Evolutionary conservation across 2,329 filamentous ascomycete genomes (phyloP).

Genomic region (Xylariaceae sp.): DNA sequence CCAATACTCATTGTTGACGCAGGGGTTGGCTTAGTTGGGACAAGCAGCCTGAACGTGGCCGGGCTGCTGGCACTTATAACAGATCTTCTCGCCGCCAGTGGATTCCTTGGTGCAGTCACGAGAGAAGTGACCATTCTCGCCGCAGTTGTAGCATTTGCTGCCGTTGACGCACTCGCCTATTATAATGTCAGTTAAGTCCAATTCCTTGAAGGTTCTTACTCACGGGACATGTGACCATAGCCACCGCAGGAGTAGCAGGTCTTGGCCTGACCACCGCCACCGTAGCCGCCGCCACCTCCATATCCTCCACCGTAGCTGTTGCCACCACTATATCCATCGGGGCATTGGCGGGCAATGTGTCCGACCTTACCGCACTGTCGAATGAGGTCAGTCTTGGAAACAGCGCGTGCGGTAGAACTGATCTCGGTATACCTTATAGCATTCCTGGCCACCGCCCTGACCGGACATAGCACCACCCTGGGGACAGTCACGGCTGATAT

Average conservation of each 20-base stretch:
- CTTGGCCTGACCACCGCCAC: constrained; percentile 54
- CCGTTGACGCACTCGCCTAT: constrained; percentile 90
- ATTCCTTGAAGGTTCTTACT: constrained; percentile 26
- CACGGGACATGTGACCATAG: constrained; percentile 91
- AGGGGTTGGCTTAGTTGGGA: constrained; percentile 61
- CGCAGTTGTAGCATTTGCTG: constrained; percentile 99
- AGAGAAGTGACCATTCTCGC: constrained; percentile 89
- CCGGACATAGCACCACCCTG: constrained; percentile 43
- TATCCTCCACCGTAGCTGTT: constrained; percentile 43
- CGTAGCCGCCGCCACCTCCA: constrained; percentile 37
- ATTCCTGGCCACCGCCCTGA: constrained; percentile 60
- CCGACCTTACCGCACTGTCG: constrained; percentile 81
- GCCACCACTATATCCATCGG: constrained; percentile 52
- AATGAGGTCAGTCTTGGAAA: constrained; percentile 5
- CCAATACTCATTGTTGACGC: constrained; percentile 9
- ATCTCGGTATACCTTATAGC: constrained; percentile 69
- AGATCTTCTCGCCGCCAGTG: constrained; percentile 83
- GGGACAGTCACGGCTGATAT: constrained; percentile 87
- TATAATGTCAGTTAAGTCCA: constrained; percentile 6
- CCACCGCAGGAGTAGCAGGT: constrained; percentile 99
- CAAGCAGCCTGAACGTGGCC: constrained; percentile 94
- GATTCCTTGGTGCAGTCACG: constrained; percentile 95
- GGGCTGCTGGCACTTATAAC: constrained; percentile 87
- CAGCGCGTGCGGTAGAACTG: background rate
- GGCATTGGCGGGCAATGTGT: constrained; percentile 92